Evolutionary conservation across 257 asterid species (phyloP), one percentile per base, ranked within the genome.

Genomic region (Paulownia fortunei): DNA sequence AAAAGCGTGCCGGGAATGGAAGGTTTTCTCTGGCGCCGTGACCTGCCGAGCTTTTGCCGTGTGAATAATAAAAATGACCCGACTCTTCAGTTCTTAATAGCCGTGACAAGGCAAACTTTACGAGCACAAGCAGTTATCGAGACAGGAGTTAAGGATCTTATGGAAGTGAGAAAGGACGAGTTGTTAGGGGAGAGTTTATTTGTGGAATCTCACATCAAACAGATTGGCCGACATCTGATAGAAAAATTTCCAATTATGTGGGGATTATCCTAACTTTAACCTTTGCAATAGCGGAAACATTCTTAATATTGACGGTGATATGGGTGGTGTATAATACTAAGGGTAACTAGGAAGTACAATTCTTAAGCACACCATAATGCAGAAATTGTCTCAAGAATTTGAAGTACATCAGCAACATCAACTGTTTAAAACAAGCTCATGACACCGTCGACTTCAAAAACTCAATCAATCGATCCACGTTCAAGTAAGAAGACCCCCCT

Each of bases 401-500:
- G n/a, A n/a, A n/a, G n/a, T 10, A 41, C 47, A 5, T 16, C n/a
- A 24, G 37, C 56, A 66, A 66, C 26, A 66, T 13, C 12, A 23
- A 26, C 27, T 8, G n/a, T 1, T 30, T 30, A 34, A 4, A 70
- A 4, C 60, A 37, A 37, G 6, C n/a, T 76, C 67, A 76, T 3
- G 32, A 10, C 2, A 8, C 39, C 4, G 72, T 74, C 0, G 81
- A 74, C 44, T 82, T 74, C n/a, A 82, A 36, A 56, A 51, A 54
- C 68, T 63, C 63, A 24, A 82, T 69, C 54, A 82, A 75, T 2
- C 32, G 6, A 6, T 85, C 63, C 62, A 90, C 30, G 52, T 79
- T 81, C 7, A 7, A 1, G 15, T 47, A 63, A 0, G 95, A 90
- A 0, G 86, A 62, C 1, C 92, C 95, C 6, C 86, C 91, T 72